Evolutionary conservation across 2,329 filamentous ascomycete species (phyloP), one percentile per base, ranked within the genome.

Genomic region (Pestalotiopsis sp.): DNA sequence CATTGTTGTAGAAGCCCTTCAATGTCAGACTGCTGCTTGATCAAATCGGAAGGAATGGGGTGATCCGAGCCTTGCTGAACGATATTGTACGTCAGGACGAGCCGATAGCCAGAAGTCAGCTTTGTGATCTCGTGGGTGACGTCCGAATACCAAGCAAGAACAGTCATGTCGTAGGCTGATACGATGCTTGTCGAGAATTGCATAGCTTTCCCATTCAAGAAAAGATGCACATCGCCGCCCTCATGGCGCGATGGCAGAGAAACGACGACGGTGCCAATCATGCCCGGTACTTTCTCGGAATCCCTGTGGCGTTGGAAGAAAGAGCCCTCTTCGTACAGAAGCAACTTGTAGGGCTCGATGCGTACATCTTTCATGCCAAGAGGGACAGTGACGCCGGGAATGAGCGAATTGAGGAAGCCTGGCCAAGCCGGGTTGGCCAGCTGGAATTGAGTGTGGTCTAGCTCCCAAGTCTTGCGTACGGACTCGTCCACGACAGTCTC

Each of bases 41-140:
- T 59, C 14, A 74, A 67, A n/a, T 70, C n/a, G 1, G 25, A 39
- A 11, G 72, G 72, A 11, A 72, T 73, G 14, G 69, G 68, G 4
- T 63, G 60, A 4, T 27, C 4, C n/a, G 23, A 56, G 1, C 66
- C 45, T n/a, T 60, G 69, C 45, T 80, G 75, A 17, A 85, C 73
- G 5, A 87, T 77, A 68, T 86, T 86, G 74, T 86, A 88, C 0
- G 81, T 85, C 25, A 87, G 71, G 4, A 84, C 83, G 2, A 83
- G 73, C 1, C 85, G 82, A 70, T 83, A 80, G 1, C 85, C 84
- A 0, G 78, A 78, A 1, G 71, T 77, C 0, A 87, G 75, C 4
- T 78, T 78, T 56, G 79, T 78, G 63, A 85, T 77, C 73, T 86
- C 83, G 71, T 86, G 83, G 2, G 76, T 79, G 1, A 87, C 83